These are phyloP conservation scores for Clonostachys rosea DNA, from an alignment of 2,329 filamentous ascomycete genomes.

Conservation along the genomic window DNA sequence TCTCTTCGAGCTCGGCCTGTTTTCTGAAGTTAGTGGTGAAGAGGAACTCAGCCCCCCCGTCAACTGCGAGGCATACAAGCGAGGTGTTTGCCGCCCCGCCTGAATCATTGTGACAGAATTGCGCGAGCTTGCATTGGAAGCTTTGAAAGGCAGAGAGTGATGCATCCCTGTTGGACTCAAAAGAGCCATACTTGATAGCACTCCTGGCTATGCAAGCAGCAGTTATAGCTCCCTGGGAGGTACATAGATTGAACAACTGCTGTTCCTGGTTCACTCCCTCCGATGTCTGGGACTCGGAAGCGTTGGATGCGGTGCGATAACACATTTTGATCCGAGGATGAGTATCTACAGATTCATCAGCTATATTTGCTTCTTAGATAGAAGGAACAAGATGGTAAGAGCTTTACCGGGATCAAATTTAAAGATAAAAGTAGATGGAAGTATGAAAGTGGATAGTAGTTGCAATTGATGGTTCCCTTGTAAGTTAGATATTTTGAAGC, in stretches of 20 bases:
- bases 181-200: conserved; percentile 7
- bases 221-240: conserved; percentile 1
- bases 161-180: neutral
- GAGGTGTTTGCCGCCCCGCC: conserved; percentile 6
- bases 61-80: conserved; percentile 2
- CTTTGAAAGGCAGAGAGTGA: conserved; percentile 1
- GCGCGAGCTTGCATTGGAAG: conserved; percentile 7
- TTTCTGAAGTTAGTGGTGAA: conserved; percentile 6
- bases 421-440: too few relatives aligned
- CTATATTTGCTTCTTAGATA: too few relatives aligned
- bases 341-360: too few relatives aligned
- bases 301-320: too few relatives aligned
- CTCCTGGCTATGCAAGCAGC: conserved; percentile 2
- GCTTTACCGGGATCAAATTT: too few relatives aligned
- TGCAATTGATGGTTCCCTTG: too few relatives aligned
- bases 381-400: too few relatives aligned
- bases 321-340: too few relatives aligned
- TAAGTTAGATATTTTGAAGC: too few relatives aligned
- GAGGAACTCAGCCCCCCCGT: conserved; percentile 3
- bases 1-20: conserved; percentile 2
- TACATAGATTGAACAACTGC: conserved; percentile 2
- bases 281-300: too few relatives aligned
- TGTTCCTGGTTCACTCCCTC: neutral
- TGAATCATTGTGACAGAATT: conserved; percentile 6
- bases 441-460: too few relatives aligned